Percentiles rank a stretch among this genome's conserved stretches.
These are phyloP conservation scores for Fagopyrum tataricum DNA, from an alignment of 148 eudicot species.

Conservation along the genomic window DNA sequence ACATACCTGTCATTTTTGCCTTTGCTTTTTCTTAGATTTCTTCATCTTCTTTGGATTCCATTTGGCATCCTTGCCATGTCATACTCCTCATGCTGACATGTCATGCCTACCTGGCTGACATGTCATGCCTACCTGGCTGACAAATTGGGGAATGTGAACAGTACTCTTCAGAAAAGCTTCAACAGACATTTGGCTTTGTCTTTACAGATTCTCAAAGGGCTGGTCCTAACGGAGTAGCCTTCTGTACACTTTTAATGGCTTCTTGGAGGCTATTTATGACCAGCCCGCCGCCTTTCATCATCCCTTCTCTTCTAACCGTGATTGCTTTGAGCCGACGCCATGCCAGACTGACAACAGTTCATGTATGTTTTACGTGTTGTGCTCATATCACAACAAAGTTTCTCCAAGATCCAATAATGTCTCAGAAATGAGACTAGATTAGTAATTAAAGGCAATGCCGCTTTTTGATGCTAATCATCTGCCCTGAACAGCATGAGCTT, in stretches of 20 bases:
- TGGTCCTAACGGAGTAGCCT: conserved; percentile 36
- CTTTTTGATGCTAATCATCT: no score
- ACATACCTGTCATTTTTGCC: conserved; percentile 44
- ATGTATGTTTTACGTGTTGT: no score
- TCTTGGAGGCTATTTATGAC: conserved; percentile 15
- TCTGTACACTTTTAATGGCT: conserved; percentile 35
- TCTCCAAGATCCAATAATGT: no score
- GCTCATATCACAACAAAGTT: no score
- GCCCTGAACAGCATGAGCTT: no score
- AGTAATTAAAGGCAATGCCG: no score
- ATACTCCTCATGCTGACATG: conserved; percentile 6
- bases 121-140: background rate
- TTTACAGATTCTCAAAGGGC: conserved; percentile 38
- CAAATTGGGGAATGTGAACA: background rate
- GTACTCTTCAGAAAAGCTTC: background rate
- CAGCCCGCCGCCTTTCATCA: conserved; percentile 24
- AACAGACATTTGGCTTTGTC: conserved; percentile 10
- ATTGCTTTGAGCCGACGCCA: background rate
- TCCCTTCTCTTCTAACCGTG: background rate
- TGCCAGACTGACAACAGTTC: background rate
- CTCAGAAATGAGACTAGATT: no score
- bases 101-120: background rate
- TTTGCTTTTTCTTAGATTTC: conserved; percentile 27
- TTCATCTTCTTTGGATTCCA: background rate
- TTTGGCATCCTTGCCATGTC: background rate